These are phyloP conservation scores for Cyberlindnera subsufficiens DNA, from an alignment of 805 yeast species.

Conservation along the genomic window DNA sequence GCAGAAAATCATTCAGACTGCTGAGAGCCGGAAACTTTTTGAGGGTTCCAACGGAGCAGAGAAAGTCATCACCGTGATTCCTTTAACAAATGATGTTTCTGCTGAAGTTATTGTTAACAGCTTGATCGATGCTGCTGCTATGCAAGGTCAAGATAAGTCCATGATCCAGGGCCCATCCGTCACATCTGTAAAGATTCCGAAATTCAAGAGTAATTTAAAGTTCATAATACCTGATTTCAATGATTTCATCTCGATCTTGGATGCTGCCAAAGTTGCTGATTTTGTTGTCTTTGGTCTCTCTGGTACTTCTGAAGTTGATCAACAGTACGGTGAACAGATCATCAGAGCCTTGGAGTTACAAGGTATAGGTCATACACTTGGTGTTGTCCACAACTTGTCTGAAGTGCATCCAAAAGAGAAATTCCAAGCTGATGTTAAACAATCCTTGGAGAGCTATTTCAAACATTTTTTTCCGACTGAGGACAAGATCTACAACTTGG, in stretches of 20 bases:
- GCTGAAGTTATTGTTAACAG: conserved; percentile 47
- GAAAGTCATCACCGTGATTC: conserved; percentile 73
- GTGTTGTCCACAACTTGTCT: conserved; percentile 72
- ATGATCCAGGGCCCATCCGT: conserved; percentile 41
- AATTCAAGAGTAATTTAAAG: conserved; percentile 73
- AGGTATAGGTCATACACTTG: conserved; percentile 80
- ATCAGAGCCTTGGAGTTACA: conserved; percentile 85
- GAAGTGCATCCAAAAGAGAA: conserved; percentile 65
- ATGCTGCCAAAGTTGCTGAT: conserved; percentile 86
- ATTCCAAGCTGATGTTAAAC: conserved; percentile 64
- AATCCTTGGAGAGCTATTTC: conserved; percentile 60
- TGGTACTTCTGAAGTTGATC: conserved; percentile 77
- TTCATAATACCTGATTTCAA: conserved; percentile 64
- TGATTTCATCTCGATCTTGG: conserved; percentile 65
- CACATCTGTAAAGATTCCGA: conserved; percentile 43
- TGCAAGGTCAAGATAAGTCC: conserved; percentile 27
- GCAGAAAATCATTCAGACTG: conserved; percentile 58
- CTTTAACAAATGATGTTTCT: conserved; percentile 69
- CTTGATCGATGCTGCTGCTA: conserved; percentile 36
- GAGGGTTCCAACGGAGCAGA: conserved; percentile 79
- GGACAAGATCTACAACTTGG: conserved; percentile 71
- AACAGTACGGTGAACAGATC: conserved; percentile 78
- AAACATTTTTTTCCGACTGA: conserved; percentile 75
- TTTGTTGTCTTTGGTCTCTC: conserved; percentile 86
- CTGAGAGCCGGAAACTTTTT: conserved; percentile 61